A percentile compares a stretch with the other conserved stretches of the same genome.
phyloP scores from a whole-genome alignment of 2,329 filamentous ascomycete genomes.

The Capronia coronata region DNA sequence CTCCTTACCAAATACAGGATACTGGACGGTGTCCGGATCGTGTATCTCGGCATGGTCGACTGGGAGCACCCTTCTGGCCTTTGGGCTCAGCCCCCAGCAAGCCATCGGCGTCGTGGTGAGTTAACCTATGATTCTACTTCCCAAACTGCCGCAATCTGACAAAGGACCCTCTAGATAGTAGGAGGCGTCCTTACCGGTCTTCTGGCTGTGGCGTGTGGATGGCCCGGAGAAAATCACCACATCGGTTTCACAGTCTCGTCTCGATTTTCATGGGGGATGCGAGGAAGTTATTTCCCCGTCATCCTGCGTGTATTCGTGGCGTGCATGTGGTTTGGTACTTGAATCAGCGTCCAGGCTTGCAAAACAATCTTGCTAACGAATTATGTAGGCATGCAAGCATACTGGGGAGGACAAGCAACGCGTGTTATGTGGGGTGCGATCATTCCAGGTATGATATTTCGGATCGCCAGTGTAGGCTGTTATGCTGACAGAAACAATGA shows the following conservation, averaged over 20 bases:
- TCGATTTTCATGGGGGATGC: conserved; percentile 29
- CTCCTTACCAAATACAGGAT: conserved; percentile 23
- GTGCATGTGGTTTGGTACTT: conserved; percentile 25
- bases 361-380: neutral
- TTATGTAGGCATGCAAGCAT: conserved; percentile 17
- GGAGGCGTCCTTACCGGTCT: conserved; percentile 27
- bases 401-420: conserved; percentile 29
- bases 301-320: conserved; percentile 24
- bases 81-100: conserved; percentile 28
- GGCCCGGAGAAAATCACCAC: conserved; percentile 30
- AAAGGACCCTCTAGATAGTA: conserved; percentile 12
- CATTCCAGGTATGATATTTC: conserved; percentile 21
- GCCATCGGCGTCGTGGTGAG: conserved; percentile 29
- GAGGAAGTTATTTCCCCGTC: conserved; percentile 28
- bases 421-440: conserved; percentile 23
- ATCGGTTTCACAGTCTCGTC: conserved; percentile 31
- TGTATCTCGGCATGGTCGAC: conserved; percentile 31
- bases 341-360: neutral
- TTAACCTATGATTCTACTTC: neutral
- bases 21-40: conserved; percentile 32
- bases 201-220: conserved; percentile 29
- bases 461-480: neutral
- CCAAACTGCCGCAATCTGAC: conserved; percentile 4
- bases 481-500: neutral
- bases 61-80: conserved; percentile 29